Conservation (phyloP, 192 early-diverging fungal species). For the Phlyctochytrium bullatum region DNA sequence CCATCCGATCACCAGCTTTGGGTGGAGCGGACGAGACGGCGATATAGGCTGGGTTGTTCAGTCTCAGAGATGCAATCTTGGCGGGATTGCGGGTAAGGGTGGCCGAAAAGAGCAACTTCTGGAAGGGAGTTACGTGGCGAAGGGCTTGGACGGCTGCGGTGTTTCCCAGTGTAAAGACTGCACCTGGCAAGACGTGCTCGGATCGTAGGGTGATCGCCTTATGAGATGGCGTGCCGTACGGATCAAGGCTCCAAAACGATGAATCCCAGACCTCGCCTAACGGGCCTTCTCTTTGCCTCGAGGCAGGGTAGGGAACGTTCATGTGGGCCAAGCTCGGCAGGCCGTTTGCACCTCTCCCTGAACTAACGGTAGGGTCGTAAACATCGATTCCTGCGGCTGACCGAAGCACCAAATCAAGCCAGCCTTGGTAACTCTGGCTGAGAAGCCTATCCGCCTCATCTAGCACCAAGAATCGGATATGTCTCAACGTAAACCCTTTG, state of each 20-base stretch:
- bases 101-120: constrained; percentile 95
- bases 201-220: constrained; percentile 22
- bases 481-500: constrained; percentile 83
- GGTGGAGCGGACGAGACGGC: constrained; percentile 44
- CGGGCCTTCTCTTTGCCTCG: constrained; percentile 72
- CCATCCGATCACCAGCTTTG: constrained; percentile 26
- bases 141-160: constrained; percentile 8
- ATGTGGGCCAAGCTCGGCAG: constrained; percentile 7
- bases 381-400: constrained; percentile 36
- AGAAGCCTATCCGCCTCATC: constrained; percentile 97
- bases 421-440: constrained; percentile 89
- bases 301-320: not conserved
- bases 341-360: not conserved
- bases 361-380: constrained; percentile 16
- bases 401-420: constrained; percentile 74
- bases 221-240: constrained; percentile 26
- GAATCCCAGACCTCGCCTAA: too few relatives aligned
- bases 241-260: constrained; percentile 53
- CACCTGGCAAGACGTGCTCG: constrained; percentile 8
- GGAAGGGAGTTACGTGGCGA: constrained; percentile 50
- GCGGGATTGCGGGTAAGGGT: constrained; percentile 92
- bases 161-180: not conserved
- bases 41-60: constrained; percentile 82
- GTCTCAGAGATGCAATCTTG: constrained; percentile 81
- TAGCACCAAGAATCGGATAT: constrained; percentile 88